Conservation (phyloP, 2,329 filamentous ascomycete species). For the Byssothecium circinans region DNA sequence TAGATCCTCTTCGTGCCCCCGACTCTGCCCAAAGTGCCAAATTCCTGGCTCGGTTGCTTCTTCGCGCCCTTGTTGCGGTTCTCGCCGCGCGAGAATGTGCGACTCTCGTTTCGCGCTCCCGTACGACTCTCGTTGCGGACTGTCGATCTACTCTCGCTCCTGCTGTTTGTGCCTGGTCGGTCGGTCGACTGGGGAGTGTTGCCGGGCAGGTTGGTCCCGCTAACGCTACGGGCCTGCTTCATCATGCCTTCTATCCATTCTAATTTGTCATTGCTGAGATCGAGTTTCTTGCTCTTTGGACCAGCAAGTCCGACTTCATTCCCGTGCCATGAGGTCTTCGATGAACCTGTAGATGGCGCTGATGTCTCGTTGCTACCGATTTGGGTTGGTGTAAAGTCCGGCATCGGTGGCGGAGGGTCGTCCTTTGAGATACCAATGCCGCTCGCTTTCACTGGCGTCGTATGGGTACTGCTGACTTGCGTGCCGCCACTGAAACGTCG, state of each 20-base stretch:
- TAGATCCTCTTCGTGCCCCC: conserved; percentile 74
- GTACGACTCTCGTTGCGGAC: not conserved
- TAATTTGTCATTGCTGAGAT: conserved; percentile 70
- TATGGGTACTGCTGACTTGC: conserved; percentile 23
- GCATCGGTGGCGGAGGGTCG: conserved; percentile 27
- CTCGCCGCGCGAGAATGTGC: not conserved
- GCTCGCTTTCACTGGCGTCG: conserved; percentile 32
- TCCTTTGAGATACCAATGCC: conserved; percentile 18
- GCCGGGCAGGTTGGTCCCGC: conserved; percentile 53
- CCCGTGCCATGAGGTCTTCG: conserved; percentile 40
- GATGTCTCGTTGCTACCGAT: conserved; percentile 29
- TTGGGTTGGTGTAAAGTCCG: conserved; percentile 27
- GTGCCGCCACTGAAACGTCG: conserved; percentile 18
- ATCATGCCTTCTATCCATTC: conserved; percentile 84
- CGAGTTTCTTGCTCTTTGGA: conserved; percentile 63
- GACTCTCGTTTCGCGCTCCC: not conserved
- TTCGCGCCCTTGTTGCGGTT: conserved; percentile 4
- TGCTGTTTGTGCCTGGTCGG: conserved; percentile 12
- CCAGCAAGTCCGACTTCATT: conserved; percentile 68
- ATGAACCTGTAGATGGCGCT: conserved; percentile 31
- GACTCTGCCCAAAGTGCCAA: conserved; percentile 71
- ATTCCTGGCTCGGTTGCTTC: conserved; percentile 42
- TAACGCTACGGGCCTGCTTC: conserved; percentile 73
- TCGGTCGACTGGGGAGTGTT: conserved; percentile 6
- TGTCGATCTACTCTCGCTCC: conserved; percentile 19